Evolutionary conservation across 768 basidiomycete species (phyloP), one percentile per base, ranked within the genome.

Genomic region (Naematelia encephala): DNA sequence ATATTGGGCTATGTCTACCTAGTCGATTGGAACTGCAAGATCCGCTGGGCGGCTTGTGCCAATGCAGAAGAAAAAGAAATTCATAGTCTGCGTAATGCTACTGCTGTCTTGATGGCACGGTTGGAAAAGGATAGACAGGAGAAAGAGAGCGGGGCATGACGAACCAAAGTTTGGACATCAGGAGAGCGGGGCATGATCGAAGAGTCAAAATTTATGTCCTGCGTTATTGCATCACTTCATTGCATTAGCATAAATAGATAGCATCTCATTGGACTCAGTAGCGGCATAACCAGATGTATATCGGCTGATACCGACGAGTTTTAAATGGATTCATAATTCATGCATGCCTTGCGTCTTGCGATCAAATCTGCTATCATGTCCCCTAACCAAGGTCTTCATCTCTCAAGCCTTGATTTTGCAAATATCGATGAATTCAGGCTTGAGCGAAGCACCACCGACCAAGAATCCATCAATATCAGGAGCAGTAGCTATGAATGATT

Each of bases 401-500:
- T 39, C 34, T 56, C 58, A 64, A 47, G 63, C 66, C 60, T 70
- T 70, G 54, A 64, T 44, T 70, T 92, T 93, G 82, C 93, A 85
- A 74, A 96, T 94, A 60, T 93, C 81, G 48, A 88, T 85, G 70
- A 98, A 96, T 79, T 97, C 93, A 42, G 93, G 92, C 81, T 98
- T 99, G 79, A 99, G 84, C 14, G 93, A 97, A 29, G 94, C 94
- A 23, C 94, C 93, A 23, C 93, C 94, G 39, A 98, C 94, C 65
- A 98, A 86, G 87, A 98, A 97, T 8, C 94, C 94, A 77, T 98
- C 94, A 47, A 97, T 87, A 73, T 98, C 94, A 11, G 80, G 80
- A 69, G 88, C 86, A 5, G 76, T 77, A 26, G 86, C 92, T 94
- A 66, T 16, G 21, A 29, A 16, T 23, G n/a, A 16, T 16, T 30